These are phyloP conservation scores for Chrysoporthe austroafricana DNA, from an alignment of 2,329 filamentous ascomycete genomes.

Conservation along the genomic window DNA sequence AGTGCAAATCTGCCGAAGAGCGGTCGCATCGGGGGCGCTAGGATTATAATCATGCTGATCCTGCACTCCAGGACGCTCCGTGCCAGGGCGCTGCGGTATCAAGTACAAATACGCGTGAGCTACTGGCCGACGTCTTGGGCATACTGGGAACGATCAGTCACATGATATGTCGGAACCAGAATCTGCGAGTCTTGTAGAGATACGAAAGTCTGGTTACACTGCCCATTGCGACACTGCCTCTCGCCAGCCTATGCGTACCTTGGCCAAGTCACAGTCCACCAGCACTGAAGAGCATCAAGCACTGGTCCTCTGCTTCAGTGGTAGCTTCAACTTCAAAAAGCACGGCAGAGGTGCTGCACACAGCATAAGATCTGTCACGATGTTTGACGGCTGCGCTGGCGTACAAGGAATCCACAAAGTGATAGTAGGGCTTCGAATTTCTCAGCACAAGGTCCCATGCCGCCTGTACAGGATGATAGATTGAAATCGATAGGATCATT, in stretches of 20 bases:
- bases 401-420: conserved; percentile 15
- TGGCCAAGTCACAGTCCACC: conserved; percentile 18
- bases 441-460: conserved; percentile 19
- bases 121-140: too few species aligned
- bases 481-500: conserved; percentile 7
- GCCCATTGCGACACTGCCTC: conserved; percentile 19
- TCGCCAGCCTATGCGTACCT: neutral
- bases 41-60: conserved; percentile 21
- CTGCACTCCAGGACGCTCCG: conserved; percentile 23
- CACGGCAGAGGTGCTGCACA: conserved; percentile 19
- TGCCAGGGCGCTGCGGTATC: conserved; percentile 18
- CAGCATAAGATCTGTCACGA: conserved; percentile 17
- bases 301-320: conserved; percentile 20
- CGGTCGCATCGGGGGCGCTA: conserved; percentile 17
- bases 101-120: neutral
- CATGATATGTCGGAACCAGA: conserved; percentile 19
- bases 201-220: neutral
- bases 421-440: conserved; percentile 15
- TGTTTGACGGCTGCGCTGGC: conserved; percentile 17
- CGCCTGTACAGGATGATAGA: conserved; percentile 18
- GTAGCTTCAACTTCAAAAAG: conserved; percentile 15
- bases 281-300: conserved; percentile 20
- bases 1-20: conserved; percentile 19
- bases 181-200: conserved; percentile 6
- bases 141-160: neutral